A percentile compares a stretch with the other conserved stretches of the same genome.
Conservation (phyloP, 108 stramenopile species). For the Stephanodiscus triporus region DNA sequence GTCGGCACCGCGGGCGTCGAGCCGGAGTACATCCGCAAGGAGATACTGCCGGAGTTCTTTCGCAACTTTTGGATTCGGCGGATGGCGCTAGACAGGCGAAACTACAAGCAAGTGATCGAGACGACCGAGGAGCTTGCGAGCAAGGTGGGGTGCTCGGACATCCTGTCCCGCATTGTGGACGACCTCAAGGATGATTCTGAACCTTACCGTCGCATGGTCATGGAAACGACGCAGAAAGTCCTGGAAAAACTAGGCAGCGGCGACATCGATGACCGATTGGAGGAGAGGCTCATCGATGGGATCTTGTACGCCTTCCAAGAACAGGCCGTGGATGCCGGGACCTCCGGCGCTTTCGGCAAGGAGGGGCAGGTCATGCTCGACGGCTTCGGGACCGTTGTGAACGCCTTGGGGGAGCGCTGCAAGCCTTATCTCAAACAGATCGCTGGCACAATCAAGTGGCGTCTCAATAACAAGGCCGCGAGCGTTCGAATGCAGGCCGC, state of each 20-base stretch:
- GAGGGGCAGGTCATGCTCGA: conserved; percentile 94
- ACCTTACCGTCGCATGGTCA: conserved; percentile 99
- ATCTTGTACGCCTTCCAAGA: conserved; percentile 99
- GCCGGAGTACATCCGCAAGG: conserved; percentile 95
- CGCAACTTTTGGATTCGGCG: conserved; percentile 97
- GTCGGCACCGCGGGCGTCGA: conserved; percentile 98
- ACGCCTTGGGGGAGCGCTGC: conserved; percentile 94
- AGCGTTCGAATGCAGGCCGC: conserved; percentile 99
- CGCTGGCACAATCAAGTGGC: conserved; percentile 97
- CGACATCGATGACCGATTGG: conserved; percentile 95
- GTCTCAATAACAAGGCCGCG: conserved; percentile 97
- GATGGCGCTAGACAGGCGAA: conserved; percentile 98
- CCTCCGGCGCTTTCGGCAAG: conserved; percentile 62
- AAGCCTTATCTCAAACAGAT: conserved; percentile 99
- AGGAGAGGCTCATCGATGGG: conserved; percentile 98
- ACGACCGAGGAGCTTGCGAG: conserved; percentile 98
- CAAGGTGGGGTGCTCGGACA: conserved; percentile 97
- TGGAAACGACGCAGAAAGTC: conserved; percentile 96
- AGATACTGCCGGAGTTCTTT: conserved; percentile 98
- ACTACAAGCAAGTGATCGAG: conserved; percentile 97
- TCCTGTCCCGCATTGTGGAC: conserved; percentile 95
- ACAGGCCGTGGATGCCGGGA: conserved; percentile 89
- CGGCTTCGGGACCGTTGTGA: conserved; percentile 97
- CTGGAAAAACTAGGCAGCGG: conserved; percentile 93
- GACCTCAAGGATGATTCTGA: conserved; percentile 99